Evolutionary conservation across 1,139 yeast species (phyloP), one percentile per base, ranked within the genome.

Genomic region (Groenewaldozyma auringiensis): DNA sequence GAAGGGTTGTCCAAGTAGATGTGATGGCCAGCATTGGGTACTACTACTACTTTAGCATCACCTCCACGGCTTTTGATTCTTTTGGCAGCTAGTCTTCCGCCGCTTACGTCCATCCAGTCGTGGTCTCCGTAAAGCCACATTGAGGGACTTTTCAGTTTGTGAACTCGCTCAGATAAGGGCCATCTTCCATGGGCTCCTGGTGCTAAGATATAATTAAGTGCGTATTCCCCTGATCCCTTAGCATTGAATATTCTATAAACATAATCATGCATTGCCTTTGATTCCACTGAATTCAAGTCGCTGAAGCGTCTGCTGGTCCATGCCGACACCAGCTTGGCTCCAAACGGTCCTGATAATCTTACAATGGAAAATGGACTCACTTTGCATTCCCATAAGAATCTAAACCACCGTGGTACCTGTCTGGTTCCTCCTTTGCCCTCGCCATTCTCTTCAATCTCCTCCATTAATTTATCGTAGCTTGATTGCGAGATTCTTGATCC

Each of bases 101-200:
- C 92, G 42, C 74, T 76, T 1, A 75, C 69, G 59, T 84, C 83
- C 96, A 88, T 88, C 75, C 92, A 88, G 61, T 88, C 96, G 53
- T 71, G 77, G 53, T 83, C 80, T 0, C 96, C 96, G 60, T 87
- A 88, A 34, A 86, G 62, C 64, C 88, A 71, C 1, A 76, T 59
- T 22, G 76, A 70, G 35, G 57, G 57, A 41, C 59, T 54, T 9
- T 59, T 56, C 11, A 73, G 49, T 21, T 62, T 54, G 1, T 63
- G 59, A 33, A 82, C 69, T 48, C 83, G 75, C 58, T 87, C 94
- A 51, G 76, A 68, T 47, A 87, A 70, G 1, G 96, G 95, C 65
- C 79, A 74, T 50, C 80, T 74, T 14, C 89, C 86, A n/a, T 81
- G 76, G 11, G 88, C 83, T 9, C 85, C 81, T 0, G 89, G 88